Evolutionary conservation across 352 stramenopile species (phyloP), one percentile per base, ranked within the genome.

Genomic region (Phytophthora sansomeana): DNA sequence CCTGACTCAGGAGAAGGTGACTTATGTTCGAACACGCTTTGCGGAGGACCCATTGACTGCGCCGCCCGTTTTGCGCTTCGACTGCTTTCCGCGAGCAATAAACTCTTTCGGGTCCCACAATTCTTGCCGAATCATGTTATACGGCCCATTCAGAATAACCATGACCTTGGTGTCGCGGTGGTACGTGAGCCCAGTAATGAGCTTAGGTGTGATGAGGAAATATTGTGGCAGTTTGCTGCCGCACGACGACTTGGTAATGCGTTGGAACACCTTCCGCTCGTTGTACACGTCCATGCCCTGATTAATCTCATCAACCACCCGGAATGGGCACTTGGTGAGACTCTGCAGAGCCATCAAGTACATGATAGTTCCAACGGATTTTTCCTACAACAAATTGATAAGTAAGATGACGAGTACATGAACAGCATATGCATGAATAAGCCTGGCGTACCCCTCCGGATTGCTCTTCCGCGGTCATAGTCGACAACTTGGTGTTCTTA

Each of bases 211-310:
- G 61, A 96, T 95, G 42, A 96, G 70, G 71, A 96, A 96, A 50
- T 96, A 96, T 63, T 96, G 89, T 14, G 89, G 87, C 41, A 96
- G 36, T 51, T 93, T 93, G 59, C 72, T 85, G n/a, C 89, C 89
- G 39, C 89, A 96, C 5, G 89, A 92, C 32, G 87, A 93, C 64
- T 92, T 91, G 17, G 86, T 96, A 58, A 96, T 95, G 5, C 87
- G 87, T 33, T 92, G 79, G 72, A 96, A 96, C 24, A 96, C 87
- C 61, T 96, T 96, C 48, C 89, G 84, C 58, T 96, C 89, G 54
- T 96, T 96, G 74, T 95, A 92, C 29, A 93, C 84, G 47, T 96
- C 89, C 89, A 96, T 96, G 51, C 89, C 89, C 58, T 96, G 89
- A 63, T 96, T 96, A 51, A 96, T 96, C 58, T 96, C 89, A 64